Conservation (phyloP, 768 basidiomycete genomes). For the Cystobasidium tubakii region DNA sequence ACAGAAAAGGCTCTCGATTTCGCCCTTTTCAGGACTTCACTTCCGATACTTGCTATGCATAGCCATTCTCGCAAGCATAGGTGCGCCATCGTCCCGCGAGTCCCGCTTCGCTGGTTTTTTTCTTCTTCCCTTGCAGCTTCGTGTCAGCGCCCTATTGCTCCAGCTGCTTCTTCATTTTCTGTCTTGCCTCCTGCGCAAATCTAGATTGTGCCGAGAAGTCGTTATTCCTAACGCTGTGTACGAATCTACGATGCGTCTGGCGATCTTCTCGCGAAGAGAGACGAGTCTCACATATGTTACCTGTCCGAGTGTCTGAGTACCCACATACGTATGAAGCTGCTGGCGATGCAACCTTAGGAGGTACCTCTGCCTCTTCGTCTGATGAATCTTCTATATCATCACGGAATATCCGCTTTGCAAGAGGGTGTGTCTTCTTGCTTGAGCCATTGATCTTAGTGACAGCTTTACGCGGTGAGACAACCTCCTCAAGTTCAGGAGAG, state of each 20-base stretch:
- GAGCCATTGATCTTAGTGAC: not conserved
- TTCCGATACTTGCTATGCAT: not conserved
- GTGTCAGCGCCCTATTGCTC: not conserved
- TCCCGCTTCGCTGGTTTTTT: not conserved
- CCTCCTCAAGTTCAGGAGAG: not conserved
- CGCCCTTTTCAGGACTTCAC: not conserved
- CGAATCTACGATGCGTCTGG: not conserved
- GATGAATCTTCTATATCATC: not conserved
- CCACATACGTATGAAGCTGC: slow-evolving; percentile 1
- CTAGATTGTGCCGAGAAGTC: not conserved
- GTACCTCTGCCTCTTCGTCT: not conserved
- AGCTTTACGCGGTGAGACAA: not conserved
- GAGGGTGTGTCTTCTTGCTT: not conserved
- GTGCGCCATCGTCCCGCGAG: not conserved
- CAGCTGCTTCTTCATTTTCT: not conserved
- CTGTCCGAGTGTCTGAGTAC: not conserved
- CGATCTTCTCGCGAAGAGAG: not conserved
- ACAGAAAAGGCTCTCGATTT: not conserved
- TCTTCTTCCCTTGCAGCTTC: slow-evolving; percentile 1
- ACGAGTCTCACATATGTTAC: not conserved
- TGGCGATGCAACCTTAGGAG: not conserved
- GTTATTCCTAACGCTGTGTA: not conserved
- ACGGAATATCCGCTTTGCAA: not conserved
- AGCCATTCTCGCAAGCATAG: not conserved
- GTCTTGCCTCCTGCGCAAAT: not conserved